Evolutionary conservation across 2,329 filamentous ascomycete genomes (phyloP), one percentile per base, ranked within the genome.

Genomic region (Teratosphaeria gauchensis): DNA sequence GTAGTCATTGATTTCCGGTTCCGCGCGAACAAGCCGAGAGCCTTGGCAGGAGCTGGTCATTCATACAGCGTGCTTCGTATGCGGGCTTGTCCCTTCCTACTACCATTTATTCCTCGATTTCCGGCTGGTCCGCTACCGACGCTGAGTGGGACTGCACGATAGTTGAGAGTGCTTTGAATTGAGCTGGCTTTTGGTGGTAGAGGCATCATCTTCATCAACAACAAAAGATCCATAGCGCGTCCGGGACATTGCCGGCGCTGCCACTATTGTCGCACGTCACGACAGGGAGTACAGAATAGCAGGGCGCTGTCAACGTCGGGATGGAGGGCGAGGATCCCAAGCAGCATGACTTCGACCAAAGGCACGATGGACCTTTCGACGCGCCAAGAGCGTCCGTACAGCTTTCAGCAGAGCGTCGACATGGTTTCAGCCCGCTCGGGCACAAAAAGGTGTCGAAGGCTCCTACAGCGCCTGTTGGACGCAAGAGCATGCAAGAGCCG

Each of bases 311-410:
- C 42, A 11, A 48, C 16, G 42, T 11, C 42, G 21, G 6, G 42
- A 48, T 48, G 42, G 42, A 48, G 4, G 42, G 42, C 42, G 42
- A 24, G n/a, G 42, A 48, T 21, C 16, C 42, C 19, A 48, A 60
- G 51, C 56, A 30, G 58, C 68, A 71, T 61, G 66, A 71, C 63
- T 71, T 72, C 62, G 68, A 72, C 59, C 68, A 69, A 57, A 66
- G 69, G 9, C 66, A 69, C 55, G 67, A 71, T 58, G 69, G 69
- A 8, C 68, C 69, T 1, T 65, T 68, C 59, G 65, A 69, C 28
- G 61, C 58, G 57, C 61, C 56, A 21, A 51, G 24, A 21, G 54
- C 56, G 11, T 56, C 42, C n/a, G 48, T 33, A 42, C 58, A 32
- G 24, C 33, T 54, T 11, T 24, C 31, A 19, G 54, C 52, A 28